phyloP scores from a whole-genome alignment of 2,329 filamentous ascomycete genomes.

The Pezicula radicicola region DNA sequence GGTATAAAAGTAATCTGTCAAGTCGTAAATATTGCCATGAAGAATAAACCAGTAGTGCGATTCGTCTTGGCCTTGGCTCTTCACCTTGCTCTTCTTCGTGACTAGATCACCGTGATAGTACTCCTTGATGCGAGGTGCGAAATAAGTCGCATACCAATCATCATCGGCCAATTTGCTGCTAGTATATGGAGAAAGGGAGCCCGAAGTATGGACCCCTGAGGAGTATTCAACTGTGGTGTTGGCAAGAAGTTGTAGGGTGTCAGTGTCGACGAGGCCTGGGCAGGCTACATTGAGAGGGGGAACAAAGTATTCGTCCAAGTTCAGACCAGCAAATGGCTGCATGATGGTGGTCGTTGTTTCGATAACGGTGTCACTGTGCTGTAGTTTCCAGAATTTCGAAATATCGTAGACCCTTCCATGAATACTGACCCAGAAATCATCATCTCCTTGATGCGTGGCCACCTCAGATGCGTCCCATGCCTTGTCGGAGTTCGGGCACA shows the following conservation, averaged over 20 bases:
- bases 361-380: constrained; percentile 74
- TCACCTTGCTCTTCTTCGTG: constrained; percentile 57
- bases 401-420: constrained; percentile 91
- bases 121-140: constrained; percentile 76
- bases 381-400: constrained; percentile 77
- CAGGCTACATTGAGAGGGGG: constrained; percentile 76
- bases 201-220: constrained; percentile 67
- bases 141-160: constrained; percentile 75
- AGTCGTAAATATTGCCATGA: constrained; percentile 74
- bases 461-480: constrained; percentile 77
- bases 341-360: constrained; percentile 63
- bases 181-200: constrained; percentile 53
- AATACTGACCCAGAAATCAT: constrained; percentile 85
- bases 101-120: constrained; percentile 89
- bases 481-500: constrained; percentile 91
- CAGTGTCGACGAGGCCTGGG: constrained; percentile 62
- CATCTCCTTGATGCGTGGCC: constrained; percentile 61
- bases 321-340: constrained; percentile 72
- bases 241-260: constrained; percentile 52
- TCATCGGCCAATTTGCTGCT: constrained; percentile 56
- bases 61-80: constrained; percentile 61
- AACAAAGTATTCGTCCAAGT: constrained; percentile 82
- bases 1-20: constrained; percentile 90
- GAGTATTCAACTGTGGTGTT: constrained; percentile 59
- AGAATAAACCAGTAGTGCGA: constrained; percentile 79